These are phyloP conservation scores for Penicillium frequentans DNA, from an alignment of 2,329 filamentous ascomycete species.

Conservation along the genomic window DNA sequence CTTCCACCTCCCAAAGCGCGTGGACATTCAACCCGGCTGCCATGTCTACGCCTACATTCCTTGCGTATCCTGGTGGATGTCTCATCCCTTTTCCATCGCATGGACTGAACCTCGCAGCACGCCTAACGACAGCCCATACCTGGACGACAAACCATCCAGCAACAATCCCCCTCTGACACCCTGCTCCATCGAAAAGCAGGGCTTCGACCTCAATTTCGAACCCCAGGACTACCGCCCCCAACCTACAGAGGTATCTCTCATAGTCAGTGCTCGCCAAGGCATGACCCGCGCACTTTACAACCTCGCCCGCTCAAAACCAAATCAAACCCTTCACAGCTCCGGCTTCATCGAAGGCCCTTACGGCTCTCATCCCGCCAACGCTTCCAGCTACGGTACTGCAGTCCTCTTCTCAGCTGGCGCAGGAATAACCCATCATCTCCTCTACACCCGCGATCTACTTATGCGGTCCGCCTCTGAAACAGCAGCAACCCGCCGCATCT, in stretches of 20 bases:
- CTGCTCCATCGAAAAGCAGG: constrained; percentile 36
- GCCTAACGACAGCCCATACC: constrained; percentile 20
- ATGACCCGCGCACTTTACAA: constrained; percentile 64
- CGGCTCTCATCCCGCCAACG: constrained; percentile 56
- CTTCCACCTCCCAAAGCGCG: constrained; percentile 57
- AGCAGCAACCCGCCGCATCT: constrained; percentile 58
- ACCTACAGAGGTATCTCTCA: constrained; percentile 52
- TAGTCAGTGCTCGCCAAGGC: constrained; percentile 62
- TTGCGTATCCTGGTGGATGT: constrained; percentile 48
- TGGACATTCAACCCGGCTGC: constrained; percentile 55
- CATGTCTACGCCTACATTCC: constrained; percentile 64
- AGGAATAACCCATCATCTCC: constrained; percentile 66
- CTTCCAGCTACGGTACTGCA: constrained; percentile 64
- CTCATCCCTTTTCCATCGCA: constrained; percentile 50
- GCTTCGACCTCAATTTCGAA: constrained; percentile 27
- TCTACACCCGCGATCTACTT: constrained; percentile 61
- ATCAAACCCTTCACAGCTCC: constrained; percentile 50
- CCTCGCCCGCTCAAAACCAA: constrained; percentile 51
- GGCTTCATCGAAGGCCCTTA: constrained; percentile 66
- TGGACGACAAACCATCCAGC: constrained; percentile 2
- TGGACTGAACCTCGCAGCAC: constrained; percentile 41
- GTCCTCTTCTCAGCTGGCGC: constrained; percentile 66
- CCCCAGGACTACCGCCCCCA: constrained; percentile 20
- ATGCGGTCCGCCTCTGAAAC: constrained; percentile 52
- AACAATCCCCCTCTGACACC: constrained; percentile 17